These are phyloP conservation scores for Casaregolazyma suthepensis DNA, from an alignment of 1,139 yeast genomes.

Conservation along the genomic window DNA sequence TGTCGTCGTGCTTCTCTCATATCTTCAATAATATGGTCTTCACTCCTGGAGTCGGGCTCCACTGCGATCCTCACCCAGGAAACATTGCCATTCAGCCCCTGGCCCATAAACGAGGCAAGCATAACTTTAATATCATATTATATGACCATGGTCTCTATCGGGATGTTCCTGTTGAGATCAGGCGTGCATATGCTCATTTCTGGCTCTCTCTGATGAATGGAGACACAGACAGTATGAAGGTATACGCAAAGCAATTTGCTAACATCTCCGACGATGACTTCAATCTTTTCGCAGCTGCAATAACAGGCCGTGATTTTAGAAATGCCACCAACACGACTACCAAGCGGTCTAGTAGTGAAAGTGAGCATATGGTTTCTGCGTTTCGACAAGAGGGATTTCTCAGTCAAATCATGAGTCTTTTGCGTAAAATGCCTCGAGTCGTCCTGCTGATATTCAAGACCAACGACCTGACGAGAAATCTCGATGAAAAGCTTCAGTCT, in stretches of 20 bases:
- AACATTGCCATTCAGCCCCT: constrained; percentile 69
- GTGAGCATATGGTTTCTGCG: constrained; percentile 57
- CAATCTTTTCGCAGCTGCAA: constrained; percentile 82
- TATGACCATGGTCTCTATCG: constrained; percentile 96
- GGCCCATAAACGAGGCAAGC: constrained; percentile 36
- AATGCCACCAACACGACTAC: constrained; percentile 60
- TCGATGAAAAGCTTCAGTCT: constrained; percentile 75
- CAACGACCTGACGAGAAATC: constrained; percentile 81
- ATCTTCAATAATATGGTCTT: constrained; percentile 93
- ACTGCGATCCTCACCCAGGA: constrained; percentile 98
- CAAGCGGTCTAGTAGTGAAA: constrained; percentile 51
- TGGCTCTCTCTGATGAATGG: constrained; percentile 85
- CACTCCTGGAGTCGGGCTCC: constrained; percentile 84
- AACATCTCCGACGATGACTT: constrained; percentile 76
- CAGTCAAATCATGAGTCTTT: constrained; percentile 70
- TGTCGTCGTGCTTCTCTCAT: constrained; percentile 80
- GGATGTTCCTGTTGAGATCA: constrained; percentile 68
- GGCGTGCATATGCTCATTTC: constrained; percentile 80
- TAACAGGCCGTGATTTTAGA: constrained; percentile 79
- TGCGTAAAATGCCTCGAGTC: constrained; percentile 76
- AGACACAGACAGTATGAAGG: constrained; percentile 57
- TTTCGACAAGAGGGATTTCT: constrained; percentile 54
- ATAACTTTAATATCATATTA: constrained; percentile 83
- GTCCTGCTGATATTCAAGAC: constrained; percentile 85
- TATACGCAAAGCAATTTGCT: constrained; percentile 73